These are phyloP conservation scores for Phoma herbarum DNA, from an alignment of 2,329 filamentous ascomycete species.

Conservation along the genomic window DNA sequence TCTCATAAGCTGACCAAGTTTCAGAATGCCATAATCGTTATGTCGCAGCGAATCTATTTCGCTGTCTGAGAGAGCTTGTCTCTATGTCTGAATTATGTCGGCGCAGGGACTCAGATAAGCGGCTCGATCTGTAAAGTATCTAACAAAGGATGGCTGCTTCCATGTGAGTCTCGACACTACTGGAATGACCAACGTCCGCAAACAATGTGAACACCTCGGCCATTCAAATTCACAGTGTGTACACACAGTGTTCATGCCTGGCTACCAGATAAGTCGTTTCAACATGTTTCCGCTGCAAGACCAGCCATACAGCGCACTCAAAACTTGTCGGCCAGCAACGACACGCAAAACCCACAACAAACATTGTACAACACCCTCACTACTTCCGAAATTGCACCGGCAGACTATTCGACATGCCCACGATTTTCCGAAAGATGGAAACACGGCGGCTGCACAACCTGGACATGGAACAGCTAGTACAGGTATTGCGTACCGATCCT, in stretches of 20 bases:
- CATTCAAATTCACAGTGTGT: not conserved
- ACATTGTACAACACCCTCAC: not conserved
- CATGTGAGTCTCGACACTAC: not conserved
- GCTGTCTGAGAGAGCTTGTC: not conserved
- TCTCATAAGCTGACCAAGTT: not conserved
- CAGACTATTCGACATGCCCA: conserved; percentile 10
- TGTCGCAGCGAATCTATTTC: not conserved
- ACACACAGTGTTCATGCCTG: conserved; percentile 13
- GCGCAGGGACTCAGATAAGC: not conserved
- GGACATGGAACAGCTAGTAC: conserved; percentile 39
- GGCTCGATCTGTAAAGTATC: not conserved
- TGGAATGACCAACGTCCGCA: not conserved
- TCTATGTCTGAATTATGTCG: not conserved
- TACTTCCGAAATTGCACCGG: too few species aligned
- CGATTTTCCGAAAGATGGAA: conserved; percentile 21
- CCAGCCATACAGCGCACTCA: not conserved
- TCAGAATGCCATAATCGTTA: not conserved
- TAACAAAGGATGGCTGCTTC: not conserved
- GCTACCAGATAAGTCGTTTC: conserved; percentile 5
- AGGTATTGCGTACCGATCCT: conserved; percentile 28
- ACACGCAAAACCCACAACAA: not conserved
- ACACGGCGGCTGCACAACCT: conserved; percentile 29
- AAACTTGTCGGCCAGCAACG: not conserved
- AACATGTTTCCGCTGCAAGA: conserved; percentile 9
- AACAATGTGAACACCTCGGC: not conserved